Conservation (phyloP, 139 green algal genomes). For the Gonium pectorale region DNA sequence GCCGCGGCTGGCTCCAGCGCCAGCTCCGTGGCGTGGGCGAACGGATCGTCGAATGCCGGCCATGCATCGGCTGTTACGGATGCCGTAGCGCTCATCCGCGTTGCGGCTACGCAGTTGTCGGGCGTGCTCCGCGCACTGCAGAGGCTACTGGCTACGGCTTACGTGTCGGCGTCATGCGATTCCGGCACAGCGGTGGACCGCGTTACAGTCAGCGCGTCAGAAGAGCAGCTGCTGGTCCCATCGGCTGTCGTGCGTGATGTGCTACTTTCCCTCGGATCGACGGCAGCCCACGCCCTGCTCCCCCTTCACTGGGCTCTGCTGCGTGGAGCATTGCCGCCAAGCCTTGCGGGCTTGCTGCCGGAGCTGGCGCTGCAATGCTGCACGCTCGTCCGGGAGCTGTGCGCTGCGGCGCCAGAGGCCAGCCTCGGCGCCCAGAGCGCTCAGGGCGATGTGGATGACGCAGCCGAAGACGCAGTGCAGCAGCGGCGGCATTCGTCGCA, state of each 20-base stretch:
- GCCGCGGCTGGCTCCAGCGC: not conserved
- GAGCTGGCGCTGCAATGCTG: conserved; percentile 9
- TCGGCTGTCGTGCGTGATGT: conserved; percentile 28
- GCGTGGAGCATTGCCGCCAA: not conserved
- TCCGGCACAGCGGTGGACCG: too few relatives aligned
- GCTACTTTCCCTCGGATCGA: not conserved
- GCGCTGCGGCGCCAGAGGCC: not conserved
- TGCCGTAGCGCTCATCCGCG: too few relatives aligned
- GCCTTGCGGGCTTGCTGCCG: not conserved
- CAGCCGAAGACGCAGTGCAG: too few relatives aligned
- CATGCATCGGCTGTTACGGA: too few relatives aligned
- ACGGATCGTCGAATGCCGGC: too few relatives aligned
- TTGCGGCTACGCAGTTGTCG: not conserved
- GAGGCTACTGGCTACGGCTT: conserved; percentile 7
- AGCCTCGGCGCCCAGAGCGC: not conserved
- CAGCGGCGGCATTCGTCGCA: too few relatives aligned
- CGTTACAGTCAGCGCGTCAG: too few relatives aligned
- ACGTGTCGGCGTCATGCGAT: conserved; percentile 9
- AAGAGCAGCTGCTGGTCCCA: conserved; percentile 23
- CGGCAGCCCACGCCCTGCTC: conserved; percentile 29
- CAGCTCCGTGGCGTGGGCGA: not conserved
- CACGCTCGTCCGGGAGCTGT: conserved; percentile 17
- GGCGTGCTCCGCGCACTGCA: conserved; percentile 28
- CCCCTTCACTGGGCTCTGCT: conserved; percentile 31
- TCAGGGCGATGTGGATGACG: too few relatives aligned